Evolutionary conservation across 129 eudicot genomes (phyloP).

Genomic region (Flaveria robusta): DNA sequence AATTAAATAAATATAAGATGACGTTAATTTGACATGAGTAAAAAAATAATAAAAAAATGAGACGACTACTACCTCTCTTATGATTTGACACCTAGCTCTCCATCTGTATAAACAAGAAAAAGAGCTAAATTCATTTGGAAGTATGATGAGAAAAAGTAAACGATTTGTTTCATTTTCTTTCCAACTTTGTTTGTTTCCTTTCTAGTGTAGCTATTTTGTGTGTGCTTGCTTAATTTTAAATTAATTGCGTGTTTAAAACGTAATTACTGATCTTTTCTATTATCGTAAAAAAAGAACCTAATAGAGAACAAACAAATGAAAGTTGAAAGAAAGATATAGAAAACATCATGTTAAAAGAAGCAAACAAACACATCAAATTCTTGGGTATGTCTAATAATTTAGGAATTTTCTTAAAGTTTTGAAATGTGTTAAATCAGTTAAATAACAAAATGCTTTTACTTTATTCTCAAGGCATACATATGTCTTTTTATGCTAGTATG

Average conservation of each 20-base stretch:
- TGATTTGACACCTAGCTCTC: too few relatives aligned
- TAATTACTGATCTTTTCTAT: not conserved
- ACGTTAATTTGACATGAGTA: too few relatives aligned
- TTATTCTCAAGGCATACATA: not conserved
- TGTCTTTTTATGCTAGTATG: not conserved
- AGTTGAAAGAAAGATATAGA: not conserved
- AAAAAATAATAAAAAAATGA: too few relatives aligned
- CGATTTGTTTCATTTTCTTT: not conserved
- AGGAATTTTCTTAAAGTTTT: not conserved
- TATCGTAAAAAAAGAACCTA: not conserved
- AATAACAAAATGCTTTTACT: too few relatives aligned
- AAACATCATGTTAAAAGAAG: not conserved
- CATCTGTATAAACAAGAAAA: too few relatives aligned
- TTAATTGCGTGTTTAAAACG: not conserved
- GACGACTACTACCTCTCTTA: too few relatives aligned
- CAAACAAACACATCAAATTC: not conserved
- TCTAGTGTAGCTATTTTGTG: not conserved
- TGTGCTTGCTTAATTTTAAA: not conserved
- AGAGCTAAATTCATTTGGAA: not conserved
- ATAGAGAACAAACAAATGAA: not conserved
- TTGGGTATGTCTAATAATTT: not conserved
- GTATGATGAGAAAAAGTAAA: not conserved
- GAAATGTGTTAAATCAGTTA: too few relatives aligned
- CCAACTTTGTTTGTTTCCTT: not conserved
- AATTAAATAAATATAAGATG: too few relatives aligned